These are phyloP conservation scores for Penicillium psychrosexuale DNA, from an alignment of 2,329 filamentous ascomycete genomes.

Conservation along the genomic window DNA sequence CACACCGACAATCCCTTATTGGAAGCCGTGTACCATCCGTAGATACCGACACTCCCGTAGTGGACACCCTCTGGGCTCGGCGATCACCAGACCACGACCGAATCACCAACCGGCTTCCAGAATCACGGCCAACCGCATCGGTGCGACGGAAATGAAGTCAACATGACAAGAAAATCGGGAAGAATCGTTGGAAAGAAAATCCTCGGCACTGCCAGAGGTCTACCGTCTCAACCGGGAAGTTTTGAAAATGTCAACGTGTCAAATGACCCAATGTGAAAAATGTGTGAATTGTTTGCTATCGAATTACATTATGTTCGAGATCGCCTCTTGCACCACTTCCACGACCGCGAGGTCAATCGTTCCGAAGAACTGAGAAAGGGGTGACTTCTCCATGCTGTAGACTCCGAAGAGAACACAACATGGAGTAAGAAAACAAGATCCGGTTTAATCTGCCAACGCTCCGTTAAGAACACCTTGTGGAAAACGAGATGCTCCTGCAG, in stretches of 20 bases:
- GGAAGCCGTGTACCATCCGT: neutral
- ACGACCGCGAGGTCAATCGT: conserved; percentile 15
- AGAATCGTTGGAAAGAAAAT: neutral
- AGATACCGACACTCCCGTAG: neutral
- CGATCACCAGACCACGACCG: conserved; percentile 2
- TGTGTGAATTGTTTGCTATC: neutral
- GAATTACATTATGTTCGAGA: conserved; percentile 11
- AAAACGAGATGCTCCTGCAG: conserved; percentile 65
- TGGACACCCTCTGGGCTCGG: neutral
- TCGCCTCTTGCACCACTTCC: conserved; percentile 16
- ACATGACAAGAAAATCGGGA: neutral
- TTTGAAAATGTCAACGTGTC: neutral
- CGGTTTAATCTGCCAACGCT: conserved; percentile 68
- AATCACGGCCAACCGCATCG: conserved; percentile 7
- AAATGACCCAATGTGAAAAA: neutral
- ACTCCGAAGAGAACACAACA: conserved; percentile 18
- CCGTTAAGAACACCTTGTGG: conserved; percentile 73
- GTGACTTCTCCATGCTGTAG: conserved; percentile 4
- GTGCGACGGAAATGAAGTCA: neutral
- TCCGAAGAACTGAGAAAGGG: conserved; percentile 9
- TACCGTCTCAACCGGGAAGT: neutral
- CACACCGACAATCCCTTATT: conserved; percentile 6
- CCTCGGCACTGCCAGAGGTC: neutral
- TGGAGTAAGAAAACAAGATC: conserved; percentile 21
- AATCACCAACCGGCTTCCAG: conserved; percentile 10